Conservation (phyloP, 768 basidiomycete species). For the Mycena sanguinolenta region DNA sequence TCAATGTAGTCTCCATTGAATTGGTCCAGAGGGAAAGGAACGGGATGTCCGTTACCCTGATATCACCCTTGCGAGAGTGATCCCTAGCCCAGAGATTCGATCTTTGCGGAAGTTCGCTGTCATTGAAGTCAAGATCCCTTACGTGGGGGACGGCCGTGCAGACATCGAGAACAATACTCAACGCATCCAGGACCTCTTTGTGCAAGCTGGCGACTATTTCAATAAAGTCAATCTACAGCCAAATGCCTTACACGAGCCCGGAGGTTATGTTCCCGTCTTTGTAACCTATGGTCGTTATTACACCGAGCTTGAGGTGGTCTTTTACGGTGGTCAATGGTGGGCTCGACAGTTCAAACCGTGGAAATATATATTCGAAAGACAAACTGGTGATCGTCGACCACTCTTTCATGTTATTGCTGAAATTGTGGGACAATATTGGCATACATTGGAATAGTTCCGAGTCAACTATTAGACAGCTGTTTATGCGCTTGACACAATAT, state of each 20-base stretch:
- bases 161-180: background rate
- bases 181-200: background rate
- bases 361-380: background rate
- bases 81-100: background rate
- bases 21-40: background rate
- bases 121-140: background rate
- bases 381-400: background rate
- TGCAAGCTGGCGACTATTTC: background rate
- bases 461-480: no score
- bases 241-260: background rate
- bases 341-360: background rate
- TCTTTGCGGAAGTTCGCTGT: background rate
- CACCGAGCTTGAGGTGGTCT: background rate
- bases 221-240: background rate
- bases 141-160: background rate
- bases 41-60: background rate
- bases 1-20: no score
- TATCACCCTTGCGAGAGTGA: background rate
- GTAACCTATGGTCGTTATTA: background rate
- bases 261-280: background rate
- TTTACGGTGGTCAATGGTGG: background rate
- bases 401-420: background rate
- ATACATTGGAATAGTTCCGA: no score
- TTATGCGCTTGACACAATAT: no score
- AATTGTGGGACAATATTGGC: background rate